Percentiles rank a stretch among this genome's conserved stretches.
Conservation (phyloP, 1,139 yeast species). For the Casaregolazyma suthepensis region DNA sequence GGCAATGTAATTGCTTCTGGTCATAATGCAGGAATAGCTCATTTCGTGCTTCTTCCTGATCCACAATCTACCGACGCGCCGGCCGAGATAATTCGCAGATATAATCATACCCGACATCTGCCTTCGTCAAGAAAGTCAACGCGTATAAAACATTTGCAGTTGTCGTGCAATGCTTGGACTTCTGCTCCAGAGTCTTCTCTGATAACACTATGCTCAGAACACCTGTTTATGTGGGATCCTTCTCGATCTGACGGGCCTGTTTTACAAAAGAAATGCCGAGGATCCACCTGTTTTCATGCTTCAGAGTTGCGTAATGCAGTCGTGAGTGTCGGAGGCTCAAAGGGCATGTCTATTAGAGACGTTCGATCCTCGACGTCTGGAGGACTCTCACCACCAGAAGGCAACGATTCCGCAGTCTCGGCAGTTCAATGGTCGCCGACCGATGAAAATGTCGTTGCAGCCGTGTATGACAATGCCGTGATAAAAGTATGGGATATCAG, state of each 20-base stretch:
- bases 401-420: slow-evolving; percentile 34
- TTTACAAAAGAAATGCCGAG: slow-evolving; percentile 47
- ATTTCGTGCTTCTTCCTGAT: slow-evolving; percentile 62
- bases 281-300: slow-evolving; percentile 49
- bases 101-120: slow-evolving; percentile 64
- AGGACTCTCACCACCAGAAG: slow-evolving; percentile 42
- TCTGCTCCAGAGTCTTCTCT: slow-evolving; percentile 42
- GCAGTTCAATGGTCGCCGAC: slow-evolving; percentile 58
- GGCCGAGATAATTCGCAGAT: slow-evolving; percentile 69
- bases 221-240: slow-evolving; percentile 68
- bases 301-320: slow-evolving; percentile 45
- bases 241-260: slow-evolving; percentile 49
- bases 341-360: slow-evolving; percentile 68
- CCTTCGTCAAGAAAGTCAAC: slow-evolving; percentile 20
- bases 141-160: slow-evolving; percentile 36
- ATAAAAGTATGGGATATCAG: slow-evolving; percentile 75
- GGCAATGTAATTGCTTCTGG: slow-evolving; percentile 54
- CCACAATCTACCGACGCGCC: slow-evolving; percentile 40
- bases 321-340: slow-evolving; percentile 59
- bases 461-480: slow-evolving; percentile 55
- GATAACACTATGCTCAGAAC: slow-evolving; percentile 55
- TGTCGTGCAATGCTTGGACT: slow-evolving; percentile 37
- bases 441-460: slow-evolving; percentile 57
- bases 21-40: slow-evolving; percentile 62
- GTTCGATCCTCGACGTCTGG: slow-evolving; percentile 41